These are phyloP conservation scores for Xylaria sp. DNA, from an alignment of 2,329 filamentous ascomycete genomes.

Conservation along the genomic window DNA sequence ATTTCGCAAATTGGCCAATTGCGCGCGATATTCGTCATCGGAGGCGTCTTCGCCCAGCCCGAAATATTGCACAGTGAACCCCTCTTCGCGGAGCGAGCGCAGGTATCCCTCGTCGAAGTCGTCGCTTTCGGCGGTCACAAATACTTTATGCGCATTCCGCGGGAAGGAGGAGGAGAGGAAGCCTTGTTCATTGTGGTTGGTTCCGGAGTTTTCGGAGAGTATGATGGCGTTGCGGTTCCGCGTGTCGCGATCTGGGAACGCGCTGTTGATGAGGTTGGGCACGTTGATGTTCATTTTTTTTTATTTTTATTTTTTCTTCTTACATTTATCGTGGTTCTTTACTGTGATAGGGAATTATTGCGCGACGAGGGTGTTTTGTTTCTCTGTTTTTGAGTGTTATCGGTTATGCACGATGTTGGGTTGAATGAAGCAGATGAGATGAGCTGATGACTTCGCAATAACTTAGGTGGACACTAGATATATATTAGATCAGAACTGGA, in stretches of 20 bases:
- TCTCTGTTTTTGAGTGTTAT: background rate
- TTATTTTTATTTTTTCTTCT: too few relatives aligned
- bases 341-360: background rate
- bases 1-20: slow-evolving; percentile 49
- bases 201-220: slow-evolving; percentile 34
- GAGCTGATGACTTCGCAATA: background rate
- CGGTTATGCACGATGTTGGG: background rate
- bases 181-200: slow-evolving; percentile 54
- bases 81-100: slow-evolving; percentile 54
- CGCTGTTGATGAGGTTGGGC: slow-evolving; percentile 45
- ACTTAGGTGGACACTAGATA: background rate
- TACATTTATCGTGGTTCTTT: too few relatives aligned
- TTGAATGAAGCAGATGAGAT: background rate
- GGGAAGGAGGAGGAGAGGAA: slow-evolving; percentile 57
- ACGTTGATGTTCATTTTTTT: slow-evolving; percentile 44
- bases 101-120: slow-evolving; percentile 54
- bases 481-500: background rate
- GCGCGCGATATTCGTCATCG: slow-evolving; percentile 47
- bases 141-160: slow-evolving; percentile 51
- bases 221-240: slow-evolving; percentile 36
- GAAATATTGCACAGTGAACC: slow-evolving; percentile 56
- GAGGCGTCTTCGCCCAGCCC: slow-evolving; percentile 50
- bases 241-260: slow-evolving; percentile 41
- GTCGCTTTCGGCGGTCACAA: slow-evolving; percentile 55
- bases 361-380: background rate